These are phyloP conservation scores for Trichoderma oligosporum DNA, from an alignment of 2,329 filamentous ascomycete genomes.

Conservation along the genomic window DNA sequence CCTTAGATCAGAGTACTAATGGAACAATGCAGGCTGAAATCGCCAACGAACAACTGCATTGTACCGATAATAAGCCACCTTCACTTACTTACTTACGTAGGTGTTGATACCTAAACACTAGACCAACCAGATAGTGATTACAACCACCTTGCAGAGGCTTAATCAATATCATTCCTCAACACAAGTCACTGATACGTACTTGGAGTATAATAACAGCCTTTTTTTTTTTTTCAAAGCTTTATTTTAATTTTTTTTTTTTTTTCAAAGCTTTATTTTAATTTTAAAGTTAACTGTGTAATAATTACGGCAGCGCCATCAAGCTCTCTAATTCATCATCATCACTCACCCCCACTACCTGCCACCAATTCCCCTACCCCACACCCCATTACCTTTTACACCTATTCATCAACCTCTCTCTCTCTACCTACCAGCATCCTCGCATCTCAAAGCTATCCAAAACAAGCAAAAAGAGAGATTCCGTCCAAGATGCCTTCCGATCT, in stretches of 20 bases:
- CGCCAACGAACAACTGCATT: too few relatives aligned
- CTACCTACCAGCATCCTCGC: neutral
- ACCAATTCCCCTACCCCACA: conserved; percentile 9
- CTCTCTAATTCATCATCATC: neutral
- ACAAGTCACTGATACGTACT: too few relatives aligned
- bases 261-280: too few relatives aligned
- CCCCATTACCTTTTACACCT: neutral
- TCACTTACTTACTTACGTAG: too few relatives aligned
- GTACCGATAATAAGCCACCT: too few relatives aligned
- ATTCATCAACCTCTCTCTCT: conserved; percentile 1
- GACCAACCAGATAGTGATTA: neutral
- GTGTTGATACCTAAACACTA: conserved; percentile 6
- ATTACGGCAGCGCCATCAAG: neutral
- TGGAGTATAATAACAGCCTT: too few relatives aligned
- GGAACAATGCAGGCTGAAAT: too few relatives aligned
- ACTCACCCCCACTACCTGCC: neutral
- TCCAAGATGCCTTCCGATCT: conserved; percentile 52
- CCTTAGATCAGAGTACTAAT: too few relatives aligned
- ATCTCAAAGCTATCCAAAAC: neutral
- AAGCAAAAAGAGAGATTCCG: neutral
- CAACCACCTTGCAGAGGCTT: neutral
- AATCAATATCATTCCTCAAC: too few relatives aligned
- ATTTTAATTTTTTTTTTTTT: neutral
- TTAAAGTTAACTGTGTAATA: neutral
- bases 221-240: too few relatives aligned